Conservation (phyloP, 257 asterid genomes). For the Nicotiana obtusifolia region DNA sequence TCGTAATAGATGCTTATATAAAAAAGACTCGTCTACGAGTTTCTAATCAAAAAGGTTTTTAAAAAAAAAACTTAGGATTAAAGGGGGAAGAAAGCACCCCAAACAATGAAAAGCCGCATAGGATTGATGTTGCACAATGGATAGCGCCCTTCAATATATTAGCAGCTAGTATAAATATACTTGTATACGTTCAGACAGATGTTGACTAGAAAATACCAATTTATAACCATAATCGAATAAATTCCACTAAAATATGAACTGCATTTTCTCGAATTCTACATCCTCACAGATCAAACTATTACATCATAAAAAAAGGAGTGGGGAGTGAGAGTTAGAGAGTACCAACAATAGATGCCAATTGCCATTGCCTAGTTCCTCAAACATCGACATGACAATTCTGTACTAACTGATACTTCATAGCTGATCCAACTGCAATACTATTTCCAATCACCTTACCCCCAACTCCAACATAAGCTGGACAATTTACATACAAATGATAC, state of each 20-base stretch:
- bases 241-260: neutral
- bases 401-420: constrained; percentile 42
- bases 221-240: neutral
- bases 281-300: neutral
- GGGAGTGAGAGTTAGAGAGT: neutral
- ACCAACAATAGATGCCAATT: neutral
- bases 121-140: neutral
- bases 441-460: constrained; percentile 17
- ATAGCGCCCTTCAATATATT: too few species aligned
- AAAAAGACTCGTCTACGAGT: neutral
- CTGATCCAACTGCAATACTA: constrained; percentile 29
- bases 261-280: constrained; percentile 2
- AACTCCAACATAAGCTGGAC: constrained; percentile 45
- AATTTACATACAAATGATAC: constrained; percentile 41
- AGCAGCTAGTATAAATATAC: too few species aligned
- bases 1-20: neutral
- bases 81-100: neutral
- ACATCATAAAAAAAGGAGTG: neutral
- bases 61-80: neutral
- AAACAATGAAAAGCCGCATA: neutral
- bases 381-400: constrained; percentile 54
- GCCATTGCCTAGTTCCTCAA: constrained; percentile 15
- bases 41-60: neutral
- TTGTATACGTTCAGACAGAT: too few species aligned
- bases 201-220: too few species aligned